Evolutionary conservation across 1,139 yeast species (phyloP), one percentile per base, ranked within the genome.

Genomic region (Debaryomyces nepalensis): DNA sequence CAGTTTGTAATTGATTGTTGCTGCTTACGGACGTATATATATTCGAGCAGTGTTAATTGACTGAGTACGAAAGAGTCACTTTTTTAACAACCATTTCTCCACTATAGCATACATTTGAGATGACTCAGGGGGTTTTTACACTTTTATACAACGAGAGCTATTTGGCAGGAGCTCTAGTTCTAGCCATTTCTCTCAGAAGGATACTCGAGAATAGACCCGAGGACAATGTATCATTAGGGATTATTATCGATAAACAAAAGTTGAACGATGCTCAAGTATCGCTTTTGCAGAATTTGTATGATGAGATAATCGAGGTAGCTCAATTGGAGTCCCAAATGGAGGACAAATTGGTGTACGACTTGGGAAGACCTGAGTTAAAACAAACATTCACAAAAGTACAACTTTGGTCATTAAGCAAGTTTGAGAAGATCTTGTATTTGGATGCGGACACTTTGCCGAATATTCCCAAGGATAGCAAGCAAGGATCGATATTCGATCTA

Each of bases 391-490:
- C 95, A 38, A 91, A 91, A 57, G 66, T 90, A 19, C 77, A 82
- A 44, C 67, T 87, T 22, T 91, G 96, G 95, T 70, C 74, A 32
- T 75, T 82, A 47, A 58, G 49, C 46, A 45, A 57, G 33, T 90
- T 73, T 61, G 79, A 77, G 12, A 78, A 74, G 48, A 68, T 91
- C 1, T 73, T 90, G 39, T 91, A 86, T 57, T 64, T 93, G 49
- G 98, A 91, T 61, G 82, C 90, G 3, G 98, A 93, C 59, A 81
- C 90, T 3, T 68, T 90, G 40, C 89, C 96, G 1, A 45, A 82
- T 20, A 61, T 69, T 33, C 66, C 70, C 31, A 44, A 48, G 16
- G 46, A 43, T 49, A 75, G 32, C 70, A 68, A 54, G 54, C 64
- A 41, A 52, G 82, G 51, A 68, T 78, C 58, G 57, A 65, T 52